These are phyloP conservation scores for Fraxinus baroniana DNA, from an alignment of 305 asterid genomes.

Conservation along the genomic window DNA sequence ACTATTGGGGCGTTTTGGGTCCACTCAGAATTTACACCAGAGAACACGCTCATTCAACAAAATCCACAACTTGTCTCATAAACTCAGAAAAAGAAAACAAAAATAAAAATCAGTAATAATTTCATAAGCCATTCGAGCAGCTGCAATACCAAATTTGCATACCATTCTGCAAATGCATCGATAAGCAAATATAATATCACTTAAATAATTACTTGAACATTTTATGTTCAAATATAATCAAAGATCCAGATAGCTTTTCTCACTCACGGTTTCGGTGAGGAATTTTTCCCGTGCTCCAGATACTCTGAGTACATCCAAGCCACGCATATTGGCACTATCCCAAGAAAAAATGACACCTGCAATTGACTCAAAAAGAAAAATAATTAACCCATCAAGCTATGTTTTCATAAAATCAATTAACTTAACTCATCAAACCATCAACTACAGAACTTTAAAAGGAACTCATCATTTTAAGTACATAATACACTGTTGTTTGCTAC, in stretches of 20 bases:
- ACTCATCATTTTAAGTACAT: neutral
- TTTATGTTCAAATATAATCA: neutral
- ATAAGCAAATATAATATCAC: neutral
- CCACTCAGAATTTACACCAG: neutral
- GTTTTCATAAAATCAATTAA: neutral
- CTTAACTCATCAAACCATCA: constrained; percentile 1
- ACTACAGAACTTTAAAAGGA: neutral
- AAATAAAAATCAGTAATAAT: neutral
- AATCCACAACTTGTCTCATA: constrained; percentile 1
- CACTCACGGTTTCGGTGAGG: constrained; percentile 51
- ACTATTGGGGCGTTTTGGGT: neutral
- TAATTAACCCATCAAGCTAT: constrained; percentile 15
- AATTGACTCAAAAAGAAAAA: constrained; percentile 19
- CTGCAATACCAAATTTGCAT: neutral
- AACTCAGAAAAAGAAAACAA: neutral
- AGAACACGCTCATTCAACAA: constrained; percentile 9
- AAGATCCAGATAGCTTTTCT: constrained; percentile 8
- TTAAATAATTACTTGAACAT: neutral
- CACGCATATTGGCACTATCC: constrained; percentile 63
- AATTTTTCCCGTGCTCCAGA: constrained; percentile 55
- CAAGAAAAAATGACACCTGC: constrained; percentile 81
- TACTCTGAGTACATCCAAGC: constrained; percentile 77
- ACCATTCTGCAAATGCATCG: constrained; percentile 1
- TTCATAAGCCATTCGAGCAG: constrained; percentile 5
- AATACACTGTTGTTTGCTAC: neutral